Base-by-base conservation (phyloP, 1,284 basidiomycete genomes). In the Tylopilus orsonianus region DNA sequence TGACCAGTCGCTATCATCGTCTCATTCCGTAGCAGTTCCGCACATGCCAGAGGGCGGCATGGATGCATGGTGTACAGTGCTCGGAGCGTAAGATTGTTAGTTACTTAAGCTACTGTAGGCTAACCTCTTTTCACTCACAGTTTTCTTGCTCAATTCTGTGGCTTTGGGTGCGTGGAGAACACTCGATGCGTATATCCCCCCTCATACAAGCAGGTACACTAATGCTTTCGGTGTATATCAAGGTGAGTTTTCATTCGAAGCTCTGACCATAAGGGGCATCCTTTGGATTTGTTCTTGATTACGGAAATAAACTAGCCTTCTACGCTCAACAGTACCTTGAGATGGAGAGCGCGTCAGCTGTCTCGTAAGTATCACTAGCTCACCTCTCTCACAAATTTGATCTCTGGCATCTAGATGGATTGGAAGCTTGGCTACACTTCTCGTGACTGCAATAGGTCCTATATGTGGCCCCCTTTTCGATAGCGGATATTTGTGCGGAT, bases 191-290 rank as follows among this genome's bases (percentile, higher is more conserved):
- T 18, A 16, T 26, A 24, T 13, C 18, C 2, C 2, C 18, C 5
- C 35, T 1, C 27, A 16, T 8, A 10, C 33, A 12, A 32, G 10
- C 14, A 68, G 64, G 4, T 66, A 69, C 39, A 43, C 39, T 1
- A 44, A 2, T 29, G 24, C 66, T 5, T 65, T 66, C 36, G 66
- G 67, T 18, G 58, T 68, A 35, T 69, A 68, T 48, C 62, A 69
- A 52, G 62, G 78, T 66, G 20, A 14, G 18, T 1, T n/a, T 36
- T 44, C 2, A n/a, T 12, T 30, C 4, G 6, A 16, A n/a, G n/a
- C n/a, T n/a, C n/a, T n/a, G n/a, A n/a, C n/a, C n/a, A n/a, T n/a
- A n/a, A n/a, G n/a, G 19, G 24, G 18, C 5, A 5, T 29, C 29
- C 5, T 26, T 19, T n/a, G n/a, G 1, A 13, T n/a, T 8, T 10